Evolutionary conservation across 441 rosid species (phyloP).

Genomic region (Populus hybrid): DNA sequence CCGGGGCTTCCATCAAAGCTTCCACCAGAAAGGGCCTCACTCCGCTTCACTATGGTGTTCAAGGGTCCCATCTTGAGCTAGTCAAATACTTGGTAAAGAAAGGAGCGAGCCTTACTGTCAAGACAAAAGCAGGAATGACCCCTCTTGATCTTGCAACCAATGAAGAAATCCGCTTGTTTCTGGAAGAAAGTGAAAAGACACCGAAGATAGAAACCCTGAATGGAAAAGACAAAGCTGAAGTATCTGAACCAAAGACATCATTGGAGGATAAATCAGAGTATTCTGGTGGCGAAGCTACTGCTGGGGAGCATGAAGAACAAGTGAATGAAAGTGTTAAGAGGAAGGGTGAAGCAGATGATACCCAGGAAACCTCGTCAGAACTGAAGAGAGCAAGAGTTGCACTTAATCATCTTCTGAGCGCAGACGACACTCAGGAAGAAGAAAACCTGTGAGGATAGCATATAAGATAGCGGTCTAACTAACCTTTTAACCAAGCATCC

Average conservation of each 20-base stretch:
- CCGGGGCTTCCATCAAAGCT: constrained; percentile 66
- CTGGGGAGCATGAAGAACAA: constrained; percentile 11
- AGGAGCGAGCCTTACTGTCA: constrained; percentile 58
- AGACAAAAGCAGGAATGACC: constrained; percentile 76
- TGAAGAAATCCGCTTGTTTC: constrained; percentile 46
- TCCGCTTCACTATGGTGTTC: constrained; percentile 84
- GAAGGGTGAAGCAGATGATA: constrained; percentile 40
- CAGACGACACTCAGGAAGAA: constrained; percentile 59
- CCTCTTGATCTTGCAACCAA: constrained; percentile 67
- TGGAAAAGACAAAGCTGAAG: constrained; percentile 30
- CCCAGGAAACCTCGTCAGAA: constrained; percentile 31
- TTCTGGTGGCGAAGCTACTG: constrained; percentile 25
- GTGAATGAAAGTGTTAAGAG: constrained; percentile 37
- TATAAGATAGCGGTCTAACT: neutral
- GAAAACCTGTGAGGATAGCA: constrained; percentile 21
- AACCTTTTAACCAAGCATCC: neutral
- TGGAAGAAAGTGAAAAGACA: constrained; percentile 52
- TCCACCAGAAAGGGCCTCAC: constrained; percentile 78
- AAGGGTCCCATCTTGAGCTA: constrained; percentile 79
- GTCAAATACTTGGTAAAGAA: constrained; percentile 70
- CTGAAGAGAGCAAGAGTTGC: constrained; percentile 56
- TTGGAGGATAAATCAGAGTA: constrained; percentile 21
- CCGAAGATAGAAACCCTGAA: constrained; percentile 27
- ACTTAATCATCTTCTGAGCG: constrained; percentile 61
- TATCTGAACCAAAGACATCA: constrained; percentile 29